A percentile compares a stretch with the other conserved stretches of the same genome.
Conservation (phyloP, 2,329 filamentous ascomycete species). For the Xylaria digitata region DNA sequence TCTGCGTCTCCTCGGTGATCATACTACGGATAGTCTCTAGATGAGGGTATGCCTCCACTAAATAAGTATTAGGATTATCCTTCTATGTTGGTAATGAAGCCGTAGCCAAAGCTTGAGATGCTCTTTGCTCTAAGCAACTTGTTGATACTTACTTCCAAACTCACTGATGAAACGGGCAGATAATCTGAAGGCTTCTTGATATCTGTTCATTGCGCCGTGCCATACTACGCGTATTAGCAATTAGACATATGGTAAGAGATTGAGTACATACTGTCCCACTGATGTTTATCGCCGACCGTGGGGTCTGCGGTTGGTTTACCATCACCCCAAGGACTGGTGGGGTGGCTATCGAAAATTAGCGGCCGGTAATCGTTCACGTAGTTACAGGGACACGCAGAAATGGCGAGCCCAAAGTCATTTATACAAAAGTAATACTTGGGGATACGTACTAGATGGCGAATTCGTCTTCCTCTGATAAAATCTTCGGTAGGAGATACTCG, state of each 20-base stretch:
- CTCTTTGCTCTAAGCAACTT: not conserved
- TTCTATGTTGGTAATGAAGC: not conserved
- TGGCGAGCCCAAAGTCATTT: not conserved
- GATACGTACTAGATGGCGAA: slow-evolving; percentile 66
- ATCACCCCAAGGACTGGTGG: slow-evolving; percentile 78
- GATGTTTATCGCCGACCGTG: slow-evolving; percentile 81
- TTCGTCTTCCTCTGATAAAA: slow-evolving; percentile 69
- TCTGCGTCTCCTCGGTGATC: slow-evolving; percentile 64
- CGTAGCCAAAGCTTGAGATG: not conserved
- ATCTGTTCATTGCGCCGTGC: slow-evolving; percentile 82
- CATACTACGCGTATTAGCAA: slow-evolving; percentile 62
- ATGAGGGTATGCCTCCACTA: slow-evolving; percentile 80
- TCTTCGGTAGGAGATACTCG: slow-evolving; percentile 76
- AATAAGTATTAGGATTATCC: slow-evolving; percentile 14
- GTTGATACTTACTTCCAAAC: slow-evolving; percentile 67
- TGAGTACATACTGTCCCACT: slow-evolving; percentile 72
- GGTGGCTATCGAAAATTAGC: slow-evolving; percentile 57
- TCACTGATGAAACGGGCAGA: slow-evolving; percentile 83
- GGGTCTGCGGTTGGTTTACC: slow-evolving; percentile 73
- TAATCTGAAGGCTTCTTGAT: slow-evolving; percentile 78
- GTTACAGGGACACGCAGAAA: not conserved
- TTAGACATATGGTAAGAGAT: not conserved
- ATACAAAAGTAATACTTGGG: not conserved
- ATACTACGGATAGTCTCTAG: slow-evolving; percentile 76
- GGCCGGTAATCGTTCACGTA: not conserved